Conservation (phyloP, 257 asterid genomes). For the Primulina tabacum region DNA sequence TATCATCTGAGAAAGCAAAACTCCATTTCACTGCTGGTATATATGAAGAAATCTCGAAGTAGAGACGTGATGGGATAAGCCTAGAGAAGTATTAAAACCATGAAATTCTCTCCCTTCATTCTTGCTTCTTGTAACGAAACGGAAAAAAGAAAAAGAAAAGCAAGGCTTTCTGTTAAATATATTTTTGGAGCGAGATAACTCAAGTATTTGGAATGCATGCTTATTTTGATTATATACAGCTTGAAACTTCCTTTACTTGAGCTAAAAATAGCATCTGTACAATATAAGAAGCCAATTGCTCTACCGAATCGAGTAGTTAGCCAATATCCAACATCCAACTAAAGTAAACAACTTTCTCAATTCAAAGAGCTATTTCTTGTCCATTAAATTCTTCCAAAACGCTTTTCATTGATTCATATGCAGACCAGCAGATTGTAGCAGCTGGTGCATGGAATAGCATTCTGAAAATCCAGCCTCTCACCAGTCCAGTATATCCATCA, state of each 20-base stretch:
- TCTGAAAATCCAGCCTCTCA: conserved; percentile 66
- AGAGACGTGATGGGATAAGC: conserved; percentile 41
- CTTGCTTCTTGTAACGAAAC: neutral
- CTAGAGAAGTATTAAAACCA: conserved; percentile 31
- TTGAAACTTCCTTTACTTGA: neutral
- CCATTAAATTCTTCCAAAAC: conserved; percentile 38
- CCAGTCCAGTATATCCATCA: conserved; percentile 56
- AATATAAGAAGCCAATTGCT: neutral
- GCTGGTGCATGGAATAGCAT: conserved; percentile 76
- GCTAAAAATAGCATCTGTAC: conserved; percentile 6
- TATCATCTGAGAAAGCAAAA: conserved; percentile 38
- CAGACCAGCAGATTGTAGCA: conserved; percentile 74
- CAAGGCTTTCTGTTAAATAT: too few relatives aligned
- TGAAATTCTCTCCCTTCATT: neutral
- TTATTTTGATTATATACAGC: neutral
- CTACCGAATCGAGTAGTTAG: neutral
- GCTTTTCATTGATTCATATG: conserved; percentile 55
- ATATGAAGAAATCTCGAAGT: conserved; percentile 36
- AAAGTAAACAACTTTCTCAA: neutral
- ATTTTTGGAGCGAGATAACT: neutral
- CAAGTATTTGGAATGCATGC: neutral
- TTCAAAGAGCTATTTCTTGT: neutral
- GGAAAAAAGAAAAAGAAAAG: too few relatives aligned
- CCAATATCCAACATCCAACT: neutral
- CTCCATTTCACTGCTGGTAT: conserved; percentile 43